Conservation (phyloP, 1,284 basidiomycete genomes). For the Sporisorium graminicola region DNA sequence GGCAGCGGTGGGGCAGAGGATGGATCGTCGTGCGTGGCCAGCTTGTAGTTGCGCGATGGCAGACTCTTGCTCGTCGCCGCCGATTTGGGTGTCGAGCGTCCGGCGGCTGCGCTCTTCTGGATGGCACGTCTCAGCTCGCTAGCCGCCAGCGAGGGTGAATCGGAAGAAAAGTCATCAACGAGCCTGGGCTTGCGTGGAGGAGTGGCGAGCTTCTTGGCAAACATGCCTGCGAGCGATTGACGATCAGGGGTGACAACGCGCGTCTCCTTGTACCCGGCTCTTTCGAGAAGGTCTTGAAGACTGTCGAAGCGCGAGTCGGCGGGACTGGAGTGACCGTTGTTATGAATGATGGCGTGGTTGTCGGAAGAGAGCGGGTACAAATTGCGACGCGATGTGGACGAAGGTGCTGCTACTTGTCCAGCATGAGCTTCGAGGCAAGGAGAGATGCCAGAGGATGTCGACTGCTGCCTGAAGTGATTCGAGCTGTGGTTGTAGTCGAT, state of each 20-base stretch:
- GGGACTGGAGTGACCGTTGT: background rate
- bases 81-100: conserved; percentile 16
- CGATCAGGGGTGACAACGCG: conserved; percentile 62
- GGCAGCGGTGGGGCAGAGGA: conserved; percentile 17
- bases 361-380: background rate
- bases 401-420: background rate
- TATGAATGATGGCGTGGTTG: background rate
- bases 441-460: background rate
- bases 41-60: conserved; percentile 36
- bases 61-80: conserved; percentile 35
- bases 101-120: conserved; percentile 16
- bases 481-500: background rate
- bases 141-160: conserved; percentile 42
- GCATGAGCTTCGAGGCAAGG: background rate
- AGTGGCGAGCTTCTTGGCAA: conserved; percentile 32
- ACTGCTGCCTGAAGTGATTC: background rate
- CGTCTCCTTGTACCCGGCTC: conserved; percentile 68
- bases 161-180: conserved; percentile 39
- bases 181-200: conserved; percentile 22
- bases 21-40: background rate
- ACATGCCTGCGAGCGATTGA: conserved; percentile 35
- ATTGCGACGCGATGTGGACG: background rate
- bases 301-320: conserved; percentile 56
- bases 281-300: conserved; percentile 63
- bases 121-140: conserved; percentile 31